phyloP scores from a whole-genome alignment of 805 yeast genomes.

The Tetrapisispora phaffii region DNA sequence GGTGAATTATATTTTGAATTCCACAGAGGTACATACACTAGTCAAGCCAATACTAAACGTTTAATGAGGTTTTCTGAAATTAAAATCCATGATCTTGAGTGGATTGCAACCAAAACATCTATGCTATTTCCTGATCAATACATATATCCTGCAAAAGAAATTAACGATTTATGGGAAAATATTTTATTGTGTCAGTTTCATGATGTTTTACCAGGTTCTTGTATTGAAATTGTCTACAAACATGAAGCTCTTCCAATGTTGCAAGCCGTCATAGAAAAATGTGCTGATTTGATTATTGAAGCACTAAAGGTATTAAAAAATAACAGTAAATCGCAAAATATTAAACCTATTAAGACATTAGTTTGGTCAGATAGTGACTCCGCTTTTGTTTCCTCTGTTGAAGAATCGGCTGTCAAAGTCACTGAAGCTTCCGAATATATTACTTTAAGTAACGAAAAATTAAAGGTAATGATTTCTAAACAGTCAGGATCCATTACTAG shows the following conservation, averaged over 20 bases:
- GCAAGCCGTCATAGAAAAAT: constrained; percentile 42
- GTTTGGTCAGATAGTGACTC: constrained; percentile 40
- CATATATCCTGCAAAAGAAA: constrained; percentile 59
- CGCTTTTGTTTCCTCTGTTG: constrained; percentile 30
- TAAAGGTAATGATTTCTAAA: constrained; percentile 45
- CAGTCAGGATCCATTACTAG: constrained; percentile 55
- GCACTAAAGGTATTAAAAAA: constrained; percentile 40
- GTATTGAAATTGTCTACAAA: constrained; percentile 85
- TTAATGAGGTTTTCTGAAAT: constrained; percentile 70
- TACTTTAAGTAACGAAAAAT: constrained; percentile 49
- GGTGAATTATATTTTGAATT: constrained; percentile 92
- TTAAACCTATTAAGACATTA: constrained; percentile 39
- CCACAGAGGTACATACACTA: constrained; percentile 94
- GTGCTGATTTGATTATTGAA: constrained; percentile 41
- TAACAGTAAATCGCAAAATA: constrained; percentile 4
- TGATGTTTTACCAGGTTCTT: constrained; percentile 95
- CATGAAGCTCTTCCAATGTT: constrained; percentile 82
- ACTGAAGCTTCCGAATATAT: constrained; percentile 32
- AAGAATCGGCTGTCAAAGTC: neutral
- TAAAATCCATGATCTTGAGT: constrained; percentile 77
- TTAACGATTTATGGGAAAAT: constrained; percentile 77
- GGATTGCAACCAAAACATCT: constrained; percentile 69
- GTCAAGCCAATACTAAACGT: constrained; percentile 80
- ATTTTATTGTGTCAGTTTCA: constrained; percentile 88
- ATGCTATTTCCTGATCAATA: constrained; percentile 37